These are phyloP conservation scores for Agapanthus africanus DNA, from an alignment of 106 monocot species.

Conservation along the genomic window DNA sequence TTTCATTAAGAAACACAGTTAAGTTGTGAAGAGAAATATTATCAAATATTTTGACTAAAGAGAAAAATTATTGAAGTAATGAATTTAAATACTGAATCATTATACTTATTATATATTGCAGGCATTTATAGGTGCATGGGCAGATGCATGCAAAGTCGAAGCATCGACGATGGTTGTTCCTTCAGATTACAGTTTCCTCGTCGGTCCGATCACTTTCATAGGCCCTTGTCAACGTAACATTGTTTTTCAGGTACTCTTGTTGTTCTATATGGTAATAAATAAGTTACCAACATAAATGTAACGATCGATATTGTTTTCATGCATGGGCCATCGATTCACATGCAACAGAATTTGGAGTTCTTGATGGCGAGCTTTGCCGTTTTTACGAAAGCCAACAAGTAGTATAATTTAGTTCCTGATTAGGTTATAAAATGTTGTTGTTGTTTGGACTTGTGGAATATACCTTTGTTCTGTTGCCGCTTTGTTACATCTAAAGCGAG, in stretches of 20 bases:
- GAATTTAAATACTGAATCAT: neutral
- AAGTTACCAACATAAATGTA: neutral
- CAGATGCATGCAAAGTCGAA: slow-evolving; percentile 42
- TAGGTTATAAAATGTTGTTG: too few relatives aligned
- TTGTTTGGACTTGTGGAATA: too few relatives aligned
- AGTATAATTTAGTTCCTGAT: too few relatives aligned
- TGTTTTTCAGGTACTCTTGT: slow-evolving; percentile 31
- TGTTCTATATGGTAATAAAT: neutral
- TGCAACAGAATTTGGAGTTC: neutral
- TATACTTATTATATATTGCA: slow-evolving; percentile 14
- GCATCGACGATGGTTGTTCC: slow-evolving; percentile 36
- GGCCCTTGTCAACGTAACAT: slow-evolving; percentile 41
- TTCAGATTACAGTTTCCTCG: slow-evolving; percentile 20
- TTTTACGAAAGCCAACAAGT: too few relatives aligned
- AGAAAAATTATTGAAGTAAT: neutral
- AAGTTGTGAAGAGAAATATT: too few relatives aligned
- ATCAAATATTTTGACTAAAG: too few relatives aligned
- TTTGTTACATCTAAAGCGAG: neutral
- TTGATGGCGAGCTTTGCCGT: neutral
- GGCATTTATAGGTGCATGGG: slow-evolving; percentile 58
- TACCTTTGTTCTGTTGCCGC: too few relatives aligned
- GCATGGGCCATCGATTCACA: neutral
- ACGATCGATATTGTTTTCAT: neutral
- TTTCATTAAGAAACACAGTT: too few relatives aligned
- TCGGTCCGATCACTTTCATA: slow-evolving; percentile 40